These are phyloP conservation scores for Dactylonectria macrodidyma DNA, from an alignment of 2,329 filamentous ascomycete genomes.

Conservation along the genomic window DNA sequence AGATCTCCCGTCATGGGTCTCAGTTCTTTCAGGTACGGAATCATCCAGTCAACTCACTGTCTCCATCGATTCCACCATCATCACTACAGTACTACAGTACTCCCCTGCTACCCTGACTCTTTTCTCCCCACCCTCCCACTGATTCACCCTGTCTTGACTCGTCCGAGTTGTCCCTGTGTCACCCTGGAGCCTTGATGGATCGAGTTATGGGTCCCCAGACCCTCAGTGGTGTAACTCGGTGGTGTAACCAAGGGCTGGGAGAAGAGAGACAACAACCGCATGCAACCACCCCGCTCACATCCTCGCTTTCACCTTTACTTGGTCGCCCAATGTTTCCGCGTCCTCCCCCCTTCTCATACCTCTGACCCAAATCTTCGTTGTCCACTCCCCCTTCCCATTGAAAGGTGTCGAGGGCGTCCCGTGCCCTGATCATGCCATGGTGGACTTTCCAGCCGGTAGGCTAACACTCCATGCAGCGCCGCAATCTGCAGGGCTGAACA, in stretches of 20 bases:
- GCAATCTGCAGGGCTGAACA: conserved; percentile 38
- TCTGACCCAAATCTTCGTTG: conserved; percentile 35
- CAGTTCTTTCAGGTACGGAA: conserved; percentile 45
- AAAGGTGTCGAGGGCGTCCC: conserved; percentile 34
- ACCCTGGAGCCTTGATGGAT: conserved; percentile 35
- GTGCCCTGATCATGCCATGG: conserved; percentile 45
- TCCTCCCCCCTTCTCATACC: conserved; percentile 35
- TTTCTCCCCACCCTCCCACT: conserved; percentile 4
- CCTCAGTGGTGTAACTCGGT: conserved; percentile 38
- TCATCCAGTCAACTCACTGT: conserved; percentile 26
- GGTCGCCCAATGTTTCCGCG: conserved; percentile 30
- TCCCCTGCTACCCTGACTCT: background rate
- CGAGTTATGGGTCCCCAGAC: conserved; percentile 39
- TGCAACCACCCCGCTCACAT: conserved; percentile 40
- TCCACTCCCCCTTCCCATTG: conserved; percentile 32
- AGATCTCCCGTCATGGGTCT: conserved; percentile 34
- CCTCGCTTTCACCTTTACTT: conserved; percentile 39
- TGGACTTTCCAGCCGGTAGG: conserved; percentile 44
- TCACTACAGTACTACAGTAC: background rate
- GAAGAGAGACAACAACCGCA: conserved; percentile 44
- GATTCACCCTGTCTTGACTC: conserved; percentile 20
- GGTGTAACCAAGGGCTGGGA: conserved; percentile 34
- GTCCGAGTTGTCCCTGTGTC: conserved; percentile 5
- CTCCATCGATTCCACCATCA: conserved; percentile 9
- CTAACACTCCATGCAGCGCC: conserved; percentile 50